These are phyloP conservation scores for Xanthoconium separans DNA, from an alignment of 1,284 basidiomycete species.

Conservation along the genomic window DNA sequence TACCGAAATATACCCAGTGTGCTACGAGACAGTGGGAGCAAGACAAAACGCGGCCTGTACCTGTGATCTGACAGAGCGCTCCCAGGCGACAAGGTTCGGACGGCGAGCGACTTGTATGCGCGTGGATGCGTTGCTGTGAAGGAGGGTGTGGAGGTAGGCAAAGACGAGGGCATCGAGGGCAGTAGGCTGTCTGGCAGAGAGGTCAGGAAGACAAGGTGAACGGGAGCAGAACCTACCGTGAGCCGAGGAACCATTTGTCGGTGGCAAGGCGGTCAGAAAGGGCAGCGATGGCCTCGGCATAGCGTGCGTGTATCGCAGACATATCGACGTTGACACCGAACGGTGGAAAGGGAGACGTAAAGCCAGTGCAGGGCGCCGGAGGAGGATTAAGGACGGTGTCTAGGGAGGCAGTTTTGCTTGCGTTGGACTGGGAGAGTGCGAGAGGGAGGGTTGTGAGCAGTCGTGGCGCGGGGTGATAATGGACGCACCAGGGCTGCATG, in stretches of 20 bases:
- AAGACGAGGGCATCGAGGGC: constrained; percentile 76
- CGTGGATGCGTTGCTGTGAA: constrained; percentile 48
- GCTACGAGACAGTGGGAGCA: constrained; percentile 8
- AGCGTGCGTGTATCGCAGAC: constrained; percentile 51
- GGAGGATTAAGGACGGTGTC: constrained; percentile 56
- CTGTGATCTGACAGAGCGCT: constrained; percentile 59
- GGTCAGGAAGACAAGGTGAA: constrained; percentile 6
- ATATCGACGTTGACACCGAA: constrained; percentile 56
- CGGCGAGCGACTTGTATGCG: constrained; percentile 66
- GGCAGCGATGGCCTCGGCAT: constrained; percentile 68
- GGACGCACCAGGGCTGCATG: constrained; percentile 68
- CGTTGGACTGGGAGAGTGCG: constrained; percentile 35
- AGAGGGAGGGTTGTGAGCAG: neutral
- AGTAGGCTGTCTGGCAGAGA: constrained; percentile 53
- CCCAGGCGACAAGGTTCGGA: constrained; percentile 76
- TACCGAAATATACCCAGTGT: constrained; percentile 18
- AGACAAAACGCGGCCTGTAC: constrained; percentile 53
- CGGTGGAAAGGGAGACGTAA: constrained; percentile 58
- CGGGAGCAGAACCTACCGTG: constrained; percentile 49
- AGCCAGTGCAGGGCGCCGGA: constrained; percentile 65
- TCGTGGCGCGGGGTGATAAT: neutral
- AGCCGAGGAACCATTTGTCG: constrained; percentile 77
- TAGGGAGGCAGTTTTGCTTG: constrained; percentile 35
- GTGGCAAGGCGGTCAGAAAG: constrained; percentile 70
- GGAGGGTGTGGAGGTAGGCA: constrained; percentile 70